Conservation (phyloP, 83 land plant genomes). For the Isoetes engelmannii region DNA sequence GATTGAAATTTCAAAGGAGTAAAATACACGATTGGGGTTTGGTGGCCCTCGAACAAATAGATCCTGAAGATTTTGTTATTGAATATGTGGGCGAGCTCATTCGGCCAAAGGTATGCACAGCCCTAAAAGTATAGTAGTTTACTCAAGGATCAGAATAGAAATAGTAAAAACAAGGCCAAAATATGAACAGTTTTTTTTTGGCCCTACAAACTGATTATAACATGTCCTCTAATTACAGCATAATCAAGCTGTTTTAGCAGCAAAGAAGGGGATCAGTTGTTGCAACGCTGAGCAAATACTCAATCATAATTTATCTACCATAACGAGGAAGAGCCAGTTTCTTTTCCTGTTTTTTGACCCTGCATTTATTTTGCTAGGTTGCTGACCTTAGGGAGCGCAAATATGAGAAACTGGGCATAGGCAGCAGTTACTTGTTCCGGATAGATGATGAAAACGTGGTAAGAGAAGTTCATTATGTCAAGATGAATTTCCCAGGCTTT, state of each 20-base stretch:
- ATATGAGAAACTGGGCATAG: conserved; percentile 94
- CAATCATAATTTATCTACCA: background rate
- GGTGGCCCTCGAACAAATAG: conserved; percentile 89
- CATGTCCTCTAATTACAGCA: no score
- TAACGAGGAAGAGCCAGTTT: background rate
- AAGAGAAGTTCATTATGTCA: conserved; percentile 11
- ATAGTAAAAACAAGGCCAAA: no score
- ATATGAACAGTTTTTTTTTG: no score
- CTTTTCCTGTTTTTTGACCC: background rate
- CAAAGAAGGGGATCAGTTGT: no score
- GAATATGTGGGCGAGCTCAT: conserved; percentile 98
- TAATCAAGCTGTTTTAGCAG: no score
- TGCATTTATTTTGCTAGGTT: conserved; percentile 42
- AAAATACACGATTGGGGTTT: conserved; percentile 99
- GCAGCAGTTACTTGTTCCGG: conserved; percentile 93
- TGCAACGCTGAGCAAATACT: background rate
- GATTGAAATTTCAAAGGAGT: conserved; percentile 79
- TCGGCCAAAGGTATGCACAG: conserved; percentile 51
- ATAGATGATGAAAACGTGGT: conserved; percentile 95
- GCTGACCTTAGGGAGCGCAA: conserved; percentile 75
- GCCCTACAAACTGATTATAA: no score
- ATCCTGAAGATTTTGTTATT: conserved; percentile 92
- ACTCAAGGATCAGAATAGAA: no score
- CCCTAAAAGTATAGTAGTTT: no score
- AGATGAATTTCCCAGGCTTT: no score